phyloP scores from a whole-genome alignment of 1,284 basidiomycete species.

The Apiotrichum brassicae region DNA sequence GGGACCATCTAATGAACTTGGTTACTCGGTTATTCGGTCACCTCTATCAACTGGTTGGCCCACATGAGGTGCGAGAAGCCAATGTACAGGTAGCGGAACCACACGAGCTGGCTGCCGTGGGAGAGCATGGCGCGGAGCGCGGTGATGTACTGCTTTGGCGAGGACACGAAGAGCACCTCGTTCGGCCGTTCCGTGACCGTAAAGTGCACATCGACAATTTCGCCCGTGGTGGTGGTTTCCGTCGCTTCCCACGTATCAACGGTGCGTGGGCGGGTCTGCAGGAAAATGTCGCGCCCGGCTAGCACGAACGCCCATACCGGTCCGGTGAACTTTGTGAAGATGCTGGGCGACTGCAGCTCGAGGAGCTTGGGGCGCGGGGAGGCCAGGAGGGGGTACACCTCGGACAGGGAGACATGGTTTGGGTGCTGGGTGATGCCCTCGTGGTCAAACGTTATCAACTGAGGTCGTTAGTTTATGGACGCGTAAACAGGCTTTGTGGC shows the following conservation, averaged over 20 bases:
- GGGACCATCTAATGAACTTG: too few relatives aligned
- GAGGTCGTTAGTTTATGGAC: constrained; percentile 1
- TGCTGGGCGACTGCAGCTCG: constrained; percentile 57
- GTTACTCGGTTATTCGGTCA: too few relatives aligned
- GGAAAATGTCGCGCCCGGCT: constrained; percentile 48
- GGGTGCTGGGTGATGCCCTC: constrained; percentile 77
- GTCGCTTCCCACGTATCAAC: too few relatives aligned
- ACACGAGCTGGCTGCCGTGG: constrained; percentile 72
- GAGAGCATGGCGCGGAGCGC: constrained; percentile 65
- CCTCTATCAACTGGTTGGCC: constrained; percentile 69
- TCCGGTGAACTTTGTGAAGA: constrained; percentile 51
- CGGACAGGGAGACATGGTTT: constrained; percentile 76
- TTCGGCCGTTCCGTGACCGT: neutral
- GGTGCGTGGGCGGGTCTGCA: neutral
- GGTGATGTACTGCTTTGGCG: constrained; percentile 54
- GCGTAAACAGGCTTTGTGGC: too few relatives aligned
- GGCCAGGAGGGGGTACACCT: constrained; percentile 47
- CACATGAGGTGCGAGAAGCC: constrained; percentile 84
- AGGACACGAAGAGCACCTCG: constrained; percentile 50
- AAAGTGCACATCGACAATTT: too few relatives aligned
- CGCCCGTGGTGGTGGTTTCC: too few relatives aligned
- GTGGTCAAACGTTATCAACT: constrained; percentile 89
- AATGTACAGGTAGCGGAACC: constrained; percentile 86
- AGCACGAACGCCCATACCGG: constrained; percentile 8
- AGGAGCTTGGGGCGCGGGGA: constrained; percentile 48